phyloP scores from a whole-genome alignment of 805 yeast species.

The Blastobotrys peoriensis region DNA sequence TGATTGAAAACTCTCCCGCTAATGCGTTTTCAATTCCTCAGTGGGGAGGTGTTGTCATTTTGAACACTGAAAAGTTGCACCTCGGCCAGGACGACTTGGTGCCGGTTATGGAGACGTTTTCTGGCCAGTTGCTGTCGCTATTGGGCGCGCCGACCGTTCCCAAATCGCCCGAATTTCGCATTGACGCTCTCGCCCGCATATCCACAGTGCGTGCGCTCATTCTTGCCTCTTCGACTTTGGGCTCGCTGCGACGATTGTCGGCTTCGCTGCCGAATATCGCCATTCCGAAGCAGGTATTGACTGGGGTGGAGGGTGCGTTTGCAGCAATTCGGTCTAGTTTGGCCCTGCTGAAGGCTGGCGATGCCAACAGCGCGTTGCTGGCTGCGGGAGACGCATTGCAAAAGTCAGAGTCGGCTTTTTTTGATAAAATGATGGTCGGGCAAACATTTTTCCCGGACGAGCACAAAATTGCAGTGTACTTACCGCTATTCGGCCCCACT shows the following conservation, averaged over 20 bases:
- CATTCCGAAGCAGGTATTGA: slow-evolving; percentile 66
- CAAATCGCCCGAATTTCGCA: slow-evolving; percentile 52
- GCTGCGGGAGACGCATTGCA: slow-evolving; percentile 48
- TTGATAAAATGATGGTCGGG: slow-evolving; percentile 91
- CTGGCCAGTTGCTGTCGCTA: slow-evolving; percentile 66
- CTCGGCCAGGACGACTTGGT: slow-evolving; percentile 39
- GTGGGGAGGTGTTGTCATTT: slow-evolving; percentile 75
- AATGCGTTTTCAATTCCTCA: slow-evolving; percentile 76
- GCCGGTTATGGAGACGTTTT: slow-evolving; percentile 60
- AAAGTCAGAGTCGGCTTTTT: slow-evolving; percentile 71
- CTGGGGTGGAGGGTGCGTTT: slow-evolving; percentile 51
- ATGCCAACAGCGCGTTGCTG: slow-evolving; percentile 36
- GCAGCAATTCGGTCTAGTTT: slow-evolving; percentile 37
- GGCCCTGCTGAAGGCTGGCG: slow-evolving; percentile 24
- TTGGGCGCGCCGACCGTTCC: slow-evolving; percentile 62
- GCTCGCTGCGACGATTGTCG: slow-evolving; percentile 65
- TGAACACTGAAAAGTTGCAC: slow-evolving; percentile 29
- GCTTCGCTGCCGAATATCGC: slow-evolving; percentile 71
- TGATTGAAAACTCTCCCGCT: slow-evolving; percentile 39
- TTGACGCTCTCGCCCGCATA: slow-evolving; percentile 60
- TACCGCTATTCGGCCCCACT: slow-evolving; percentile 86
- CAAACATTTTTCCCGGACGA: slow-evolving; percentile 94
- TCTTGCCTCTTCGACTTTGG: slow-evolving; percentile 60
- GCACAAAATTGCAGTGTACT: slow-evolving; percentile 88
- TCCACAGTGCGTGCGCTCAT: slow-evolving; percentile 53